Evolutionary conservation across 768 basidiomycete species (phyloP), one percentile per base, ranked within the genome.

Genomic region (Lactifluus subvellereus): DNA sequence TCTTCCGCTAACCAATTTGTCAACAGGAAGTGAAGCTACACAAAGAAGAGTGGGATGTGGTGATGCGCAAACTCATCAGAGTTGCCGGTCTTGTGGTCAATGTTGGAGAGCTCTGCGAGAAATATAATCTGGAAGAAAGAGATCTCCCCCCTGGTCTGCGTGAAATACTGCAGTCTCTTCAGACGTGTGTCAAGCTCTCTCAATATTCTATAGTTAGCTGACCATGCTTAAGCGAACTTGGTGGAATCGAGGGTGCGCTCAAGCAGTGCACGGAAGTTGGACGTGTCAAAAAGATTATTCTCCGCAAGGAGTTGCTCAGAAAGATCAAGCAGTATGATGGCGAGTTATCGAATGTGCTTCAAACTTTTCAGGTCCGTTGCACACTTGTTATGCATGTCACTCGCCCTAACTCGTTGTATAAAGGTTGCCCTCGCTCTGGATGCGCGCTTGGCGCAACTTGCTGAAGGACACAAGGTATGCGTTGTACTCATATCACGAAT

Each of bases 291-390:
- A 16, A 27, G 22, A 11, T 57, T 2, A 16, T 57, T 1, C 51
- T 42, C 11, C 54, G 50, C 3, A 42, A 18, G 20, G 61, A 62
- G 10, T n/a, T 62, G 38, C 55, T 57, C 1, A 27, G 18, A 27
- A 48, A 27, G 8, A 50, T 63, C 6, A 63, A 30, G 56, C 27
- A 47, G 4, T 58, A 57, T 33, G 57, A 64, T 22, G 51, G 16
- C 30, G 35, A 37, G 50, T 13, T 64, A 11, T 45, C 43, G 8
- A 32, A 49, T 6, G 33, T 54, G 33, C 22, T 64, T 37, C 40
- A 53, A 13, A 38, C 2, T 7, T 59, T 57, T 42, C 35, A 53
- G 22, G 57, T 64, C 11, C 9, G 56, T 57, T 18, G 1, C 33
- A 20, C 2, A 10, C n/a, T 13, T 10, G 6, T 27, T 2, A 35